Conservation (phyloP, 306 rosid genomes). For the Erythrophleum fordii region DNA sequence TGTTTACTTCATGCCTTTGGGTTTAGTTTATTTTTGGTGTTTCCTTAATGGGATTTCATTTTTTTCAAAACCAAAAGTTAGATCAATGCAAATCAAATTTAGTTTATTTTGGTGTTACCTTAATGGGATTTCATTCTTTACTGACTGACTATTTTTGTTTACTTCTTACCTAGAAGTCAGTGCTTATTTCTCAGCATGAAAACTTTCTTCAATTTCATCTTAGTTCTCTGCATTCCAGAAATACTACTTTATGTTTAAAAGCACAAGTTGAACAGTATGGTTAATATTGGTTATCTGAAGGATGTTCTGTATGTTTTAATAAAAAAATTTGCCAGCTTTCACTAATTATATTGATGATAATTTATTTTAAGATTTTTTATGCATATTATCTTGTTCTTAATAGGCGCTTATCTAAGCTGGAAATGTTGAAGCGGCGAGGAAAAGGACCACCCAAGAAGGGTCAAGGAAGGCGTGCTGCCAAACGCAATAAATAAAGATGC, state of each 20-base stretch:
- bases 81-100: background rate
- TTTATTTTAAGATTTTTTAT: background rate
- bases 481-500: conserved; percentile 54
- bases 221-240: background rate
- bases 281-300: background rate
- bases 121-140: background rate
- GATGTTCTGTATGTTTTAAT: background rate
- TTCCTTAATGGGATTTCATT: background rate
- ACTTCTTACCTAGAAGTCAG: background rate
- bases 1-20: background rate
- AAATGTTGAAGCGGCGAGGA: conserved; percentile 78
- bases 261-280: background rate
- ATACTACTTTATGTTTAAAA: background rate
- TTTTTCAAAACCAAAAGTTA: background rate
- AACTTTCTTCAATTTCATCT: background rate
- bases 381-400: conserved; percentile 5
- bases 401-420: conserved; percentile 70
- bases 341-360: background rate
- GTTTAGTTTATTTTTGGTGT: background rate
- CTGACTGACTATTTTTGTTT: background rate
- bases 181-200: background rate
- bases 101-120: background rate
- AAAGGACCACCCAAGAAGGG: conserved; percentile 82
- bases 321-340: background rate
- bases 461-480: conserved; percentile 68